Percentiles rank a stretch among this genome's conserved stretches.
Evolutionary conservation across 1,284 basidiomycete species (phyloP).

Genomic region (Papiliotrema terrestris): DNA sequence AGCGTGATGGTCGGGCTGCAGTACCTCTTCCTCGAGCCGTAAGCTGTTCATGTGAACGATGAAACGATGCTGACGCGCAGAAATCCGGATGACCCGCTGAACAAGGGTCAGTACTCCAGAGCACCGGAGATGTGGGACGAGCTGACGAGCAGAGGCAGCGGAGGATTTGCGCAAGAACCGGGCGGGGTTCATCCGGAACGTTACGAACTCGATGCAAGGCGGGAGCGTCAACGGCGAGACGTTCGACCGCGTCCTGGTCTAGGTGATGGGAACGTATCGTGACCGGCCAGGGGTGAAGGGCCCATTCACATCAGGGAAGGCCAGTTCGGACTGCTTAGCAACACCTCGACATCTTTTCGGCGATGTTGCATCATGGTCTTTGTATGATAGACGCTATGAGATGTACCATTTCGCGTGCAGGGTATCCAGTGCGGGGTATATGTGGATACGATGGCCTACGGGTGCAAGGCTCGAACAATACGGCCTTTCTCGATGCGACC

Average conservation of each 20-base stretch:
- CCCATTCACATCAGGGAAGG: no score
- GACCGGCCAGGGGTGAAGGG: no score
- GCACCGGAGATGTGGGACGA: neutral
- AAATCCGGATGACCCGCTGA: conserved; percentile 96
- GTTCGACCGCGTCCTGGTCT: conserved; percentile 66
- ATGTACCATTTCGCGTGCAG: neutral
- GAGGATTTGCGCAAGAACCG: conserved; percentile 82
- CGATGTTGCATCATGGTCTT: neutral
- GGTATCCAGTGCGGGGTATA: neutral
- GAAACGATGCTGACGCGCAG: conserved; percentile 23
- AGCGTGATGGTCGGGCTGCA: conserved; percentile 97
- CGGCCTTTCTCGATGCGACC: no score
- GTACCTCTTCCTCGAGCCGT: conserved; percentile 94
- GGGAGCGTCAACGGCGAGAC: conserved; percentile 66
- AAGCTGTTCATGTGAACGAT: conserved; percentile 18
- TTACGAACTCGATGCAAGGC: conserved; percentile 78
- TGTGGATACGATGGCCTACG: no score
- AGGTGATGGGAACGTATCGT: neutral
- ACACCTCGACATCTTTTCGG: neutral
- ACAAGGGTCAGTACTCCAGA: conserved; percentile 68
- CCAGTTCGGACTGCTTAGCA: neutral
- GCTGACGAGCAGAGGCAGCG: conserved; percentile 71
- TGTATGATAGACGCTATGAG: conserved; percentile 3
- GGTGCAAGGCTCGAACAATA: no score
- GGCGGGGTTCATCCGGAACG: conserved; percentile 74